These are phyloP conservation scores for Hyaloraphidium curvatum DNA, from an alignment of 192 early-diverging fungal species.

Conservation along the genomic window DNA sequence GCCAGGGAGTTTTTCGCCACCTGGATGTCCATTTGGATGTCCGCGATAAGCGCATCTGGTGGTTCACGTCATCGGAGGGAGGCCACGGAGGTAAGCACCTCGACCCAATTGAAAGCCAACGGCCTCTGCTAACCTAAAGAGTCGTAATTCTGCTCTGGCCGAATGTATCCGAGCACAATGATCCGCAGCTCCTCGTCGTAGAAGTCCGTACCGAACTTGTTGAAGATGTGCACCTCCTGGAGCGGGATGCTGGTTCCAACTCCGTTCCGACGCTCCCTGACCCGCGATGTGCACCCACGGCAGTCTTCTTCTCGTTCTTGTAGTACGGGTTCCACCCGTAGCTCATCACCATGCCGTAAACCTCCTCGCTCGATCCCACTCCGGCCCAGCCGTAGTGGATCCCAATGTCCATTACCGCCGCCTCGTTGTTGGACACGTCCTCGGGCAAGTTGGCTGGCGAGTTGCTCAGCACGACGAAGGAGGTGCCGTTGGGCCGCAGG, in stretches of 20 bases:
- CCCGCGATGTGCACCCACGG: constrained; percentile 35
- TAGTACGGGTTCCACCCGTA: constrained; percentile 98
- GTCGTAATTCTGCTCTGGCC: constrained; percentile 74
- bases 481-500: neutral
- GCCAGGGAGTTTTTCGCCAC: constrained; percentile 48
- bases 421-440: constrained; percentile 1
- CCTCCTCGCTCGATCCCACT: constrained; percentile 29
- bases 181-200: constrained; percentile 71
- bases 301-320: constrained; percentile 89
- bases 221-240: constrained; percentile 88
- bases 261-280: too few relatives aligned
- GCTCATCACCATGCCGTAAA: constrained; percentile 79
- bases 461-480: neutral
- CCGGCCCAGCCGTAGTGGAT: constrained; percentile 93
- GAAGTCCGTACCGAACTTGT: constrained; percentile 73
- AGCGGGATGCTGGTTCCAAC: neutral
- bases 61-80: too few relatives aligned
- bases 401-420: constrained; percentile 42
- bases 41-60: constrained; percentile 68
- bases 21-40: constrained; percentile 77
- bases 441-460: neutral
- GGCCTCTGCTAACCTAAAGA: constrained; percentile 39
- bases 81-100: neutral
- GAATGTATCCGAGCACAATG: constrained; percentile 69
- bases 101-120: neutral